A percentile compares a stretch with the other conserved stretches of the same genome.
These are phyloP conservation scores for Neonectria faginata DNA, from an alignment of 2,329 filamentous ascomycete genomes.

Conservation along the genomic window DNA sequence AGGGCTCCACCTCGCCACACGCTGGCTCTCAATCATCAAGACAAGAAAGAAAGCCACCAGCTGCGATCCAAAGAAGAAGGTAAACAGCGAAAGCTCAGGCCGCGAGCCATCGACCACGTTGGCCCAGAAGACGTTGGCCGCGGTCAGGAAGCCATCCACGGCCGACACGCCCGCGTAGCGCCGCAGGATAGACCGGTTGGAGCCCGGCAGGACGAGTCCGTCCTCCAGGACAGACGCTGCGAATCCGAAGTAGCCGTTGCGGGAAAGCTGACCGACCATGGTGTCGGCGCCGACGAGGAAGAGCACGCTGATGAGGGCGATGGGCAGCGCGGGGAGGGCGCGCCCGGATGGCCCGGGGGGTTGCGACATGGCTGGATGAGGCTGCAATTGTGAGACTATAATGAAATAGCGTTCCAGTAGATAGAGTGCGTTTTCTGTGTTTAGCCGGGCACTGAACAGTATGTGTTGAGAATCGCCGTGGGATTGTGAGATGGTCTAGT, in stretches of 20 bases:
- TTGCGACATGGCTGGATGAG: constrained; percentile 25
- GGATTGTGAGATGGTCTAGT: neutral
- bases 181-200: constrained; percentile 34
- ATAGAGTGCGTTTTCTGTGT: neutral
- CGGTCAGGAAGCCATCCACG: constrained; percentile 35
- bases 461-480: neutral
- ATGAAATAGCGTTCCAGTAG: too few relatives aligned
- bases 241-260: constrained; percentile 38
- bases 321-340: constrained; percentile 24
- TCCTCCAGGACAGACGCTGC: constrained; percentile 31
- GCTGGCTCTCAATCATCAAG: constrained; percentile 38
- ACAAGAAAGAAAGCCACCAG: constrained; percentile 35
- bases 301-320: constrained; percentile 32
- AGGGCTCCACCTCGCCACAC: constrained; percentile 21
- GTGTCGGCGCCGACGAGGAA: constrained; percentile 39
- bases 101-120: constrained; percentile 40
- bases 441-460: neutral
- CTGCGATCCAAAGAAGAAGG: constrained; percentile 41
- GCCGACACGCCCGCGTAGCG: constrained; percentile 33
- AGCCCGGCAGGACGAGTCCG: constrained; percentile 37
- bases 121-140: constrained; percentile 40
- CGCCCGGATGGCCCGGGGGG: constrained; percentile 21
- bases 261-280: constrained; percentile 38
- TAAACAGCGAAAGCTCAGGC: constrained; percentile 38
- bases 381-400: neutral